These are phyloP conservation scores for Aspergillus campestris DNA, from an alignment of 495 filamentous ascomycete genomes.

Conservation along the genomic window DNA sequence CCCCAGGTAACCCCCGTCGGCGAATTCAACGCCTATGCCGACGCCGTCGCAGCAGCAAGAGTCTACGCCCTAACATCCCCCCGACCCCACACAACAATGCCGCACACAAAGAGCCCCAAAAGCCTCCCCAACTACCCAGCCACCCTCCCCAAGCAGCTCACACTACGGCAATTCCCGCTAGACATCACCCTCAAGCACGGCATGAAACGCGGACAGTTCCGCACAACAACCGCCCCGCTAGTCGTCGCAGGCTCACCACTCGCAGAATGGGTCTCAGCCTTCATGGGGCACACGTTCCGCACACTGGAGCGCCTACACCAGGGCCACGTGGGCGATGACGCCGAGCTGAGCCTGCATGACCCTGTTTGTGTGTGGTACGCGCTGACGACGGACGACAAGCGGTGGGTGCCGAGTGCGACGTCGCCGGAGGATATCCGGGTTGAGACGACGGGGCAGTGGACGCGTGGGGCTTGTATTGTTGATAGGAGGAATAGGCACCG, in stretches of 20 bases:
- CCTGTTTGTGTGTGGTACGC: conserved; percentile 85
- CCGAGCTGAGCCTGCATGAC: conserved; percentile 72
- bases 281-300: conserved; percentile 65
- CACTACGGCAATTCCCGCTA: conserved; percentile 73
- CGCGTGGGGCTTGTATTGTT: conserved; percentile 78
- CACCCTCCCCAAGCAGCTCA: conserved; percentile 55
- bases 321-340: conserved; percentile 42
- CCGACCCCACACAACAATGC: conserved; percentile 60
- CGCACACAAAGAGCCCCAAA: conserved; percentile 35
- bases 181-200: conserved; percentile 78
- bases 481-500: conserved; percentile 61
- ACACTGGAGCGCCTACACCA: conserved; percentile 59
- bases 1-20: conserved; percentile 58
- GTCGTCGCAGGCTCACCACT: conserved; percentile 58
- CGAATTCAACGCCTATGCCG: conserved; percentile 82
- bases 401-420: conserved; percentile 33
- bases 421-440: conserved; percentile 67
- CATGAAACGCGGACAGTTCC: conserved; percentile 53
- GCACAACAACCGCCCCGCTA: conserved; percentile 41
- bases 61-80: conserved; percentile 86
- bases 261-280: conserved; percentile 71
- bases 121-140: conserved; percentile 57
- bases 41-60: conserved; percentile 75
- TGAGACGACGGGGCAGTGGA: conserved; percentile 90
- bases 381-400: conserved; percentile 42